Percentiles rank a stretch among this genome's conserved stretches.
These are phyloP conservation scores for Phylloboletellus chloephorus DNA, from an alignment of 1,284 basidiomycete species.

Conservation along the genomic window DNA sequence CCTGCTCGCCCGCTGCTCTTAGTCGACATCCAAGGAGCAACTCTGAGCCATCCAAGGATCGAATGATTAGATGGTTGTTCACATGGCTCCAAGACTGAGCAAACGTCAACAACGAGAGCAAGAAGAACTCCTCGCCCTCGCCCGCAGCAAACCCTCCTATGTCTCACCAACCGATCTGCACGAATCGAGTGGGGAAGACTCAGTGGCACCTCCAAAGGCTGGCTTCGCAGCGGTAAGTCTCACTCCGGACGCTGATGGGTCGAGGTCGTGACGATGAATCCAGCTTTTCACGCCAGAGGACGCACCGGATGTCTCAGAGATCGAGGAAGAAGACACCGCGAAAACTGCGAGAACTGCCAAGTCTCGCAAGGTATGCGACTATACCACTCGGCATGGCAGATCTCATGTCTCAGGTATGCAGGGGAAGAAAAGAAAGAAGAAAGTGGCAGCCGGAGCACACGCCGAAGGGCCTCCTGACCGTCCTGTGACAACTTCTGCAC, in stretches of 20 bases:
- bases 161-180: constrained; percentile 22
- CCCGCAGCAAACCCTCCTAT: constrained; percentile 20
- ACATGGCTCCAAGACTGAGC: constrained; percentile 70
- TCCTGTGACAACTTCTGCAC: constrained; percentile 13
- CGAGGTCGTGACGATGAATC: constrained; percentile 16
- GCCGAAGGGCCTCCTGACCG: constrained; percentile 10
- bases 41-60: background rate
- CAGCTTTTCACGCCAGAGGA: constrained; percentile 35
- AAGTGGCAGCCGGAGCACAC: constrained; percentile 18
- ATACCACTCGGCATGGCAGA: background rate
- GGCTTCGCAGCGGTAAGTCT: constrained; percentile 57
- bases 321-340: constrained; percentile 23
- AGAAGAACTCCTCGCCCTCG: constrained; percentile 65
- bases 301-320: constrained; percentile 36
- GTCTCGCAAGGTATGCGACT: constrained; percentile 40
- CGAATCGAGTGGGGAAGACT: constrained; percentile 27
- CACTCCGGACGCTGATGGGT: constrained; percentile 1
- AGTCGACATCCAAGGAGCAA: too few relatives aligned
- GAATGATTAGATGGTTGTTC: constrained; percentile 8
- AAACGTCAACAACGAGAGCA: constrained; percentile 83
- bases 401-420: constrained; percentile 12
- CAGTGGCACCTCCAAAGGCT: constrained; percentile 21
- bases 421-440: constrained; percentile 56
- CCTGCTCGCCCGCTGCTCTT: too few relatives aligned
- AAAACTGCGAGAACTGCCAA: constrained; percentile 33